Evolutionary conservation across 768 basidiomycete genomes (phyloP).

Genomic region (Suillus decipiens): DNA sequence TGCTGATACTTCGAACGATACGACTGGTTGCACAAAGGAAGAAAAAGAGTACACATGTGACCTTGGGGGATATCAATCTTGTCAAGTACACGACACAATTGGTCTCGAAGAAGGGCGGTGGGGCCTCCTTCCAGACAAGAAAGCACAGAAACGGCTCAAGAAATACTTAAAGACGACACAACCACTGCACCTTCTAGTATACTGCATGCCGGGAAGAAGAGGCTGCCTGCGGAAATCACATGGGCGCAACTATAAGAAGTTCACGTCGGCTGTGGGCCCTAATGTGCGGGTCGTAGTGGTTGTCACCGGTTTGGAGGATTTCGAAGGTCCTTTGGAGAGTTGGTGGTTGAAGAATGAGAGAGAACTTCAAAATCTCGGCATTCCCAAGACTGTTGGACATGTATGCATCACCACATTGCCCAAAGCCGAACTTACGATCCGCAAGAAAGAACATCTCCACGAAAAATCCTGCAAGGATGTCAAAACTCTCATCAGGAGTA

Average conservation of each 20-base stretch:
- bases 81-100: neutral
- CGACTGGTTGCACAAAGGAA: neutral
- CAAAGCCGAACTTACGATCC: neutral
- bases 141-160: neutral
- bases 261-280: neutral
- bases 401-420: neutral
- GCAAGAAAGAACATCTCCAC: neutral
- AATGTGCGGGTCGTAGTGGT: neutral
- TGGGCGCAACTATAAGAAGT: neutral
- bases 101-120: neutral
- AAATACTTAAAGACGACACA: neutral
- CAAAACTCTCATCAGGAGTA: neutral
- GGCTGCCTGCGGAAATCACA: neutral
- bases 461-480: neutral
- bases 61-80: neutral
- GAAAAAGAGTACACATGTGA: neutral
- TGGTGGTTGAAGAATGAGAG: neutral
- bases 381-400: neutral
- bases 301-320: neutral
- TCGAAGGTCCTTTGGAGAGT: too few relatives aligned
- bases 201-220: neutral
- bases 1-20: rapidly evolving
- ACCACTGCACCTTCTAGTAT: neutral
- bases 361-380: neutral
- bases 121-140: neutral